Evolutionary conservation across 2,329 filamentous ascomycete genomes (phyloP).

Genomic region (Aschersonia sp.): DNA sequence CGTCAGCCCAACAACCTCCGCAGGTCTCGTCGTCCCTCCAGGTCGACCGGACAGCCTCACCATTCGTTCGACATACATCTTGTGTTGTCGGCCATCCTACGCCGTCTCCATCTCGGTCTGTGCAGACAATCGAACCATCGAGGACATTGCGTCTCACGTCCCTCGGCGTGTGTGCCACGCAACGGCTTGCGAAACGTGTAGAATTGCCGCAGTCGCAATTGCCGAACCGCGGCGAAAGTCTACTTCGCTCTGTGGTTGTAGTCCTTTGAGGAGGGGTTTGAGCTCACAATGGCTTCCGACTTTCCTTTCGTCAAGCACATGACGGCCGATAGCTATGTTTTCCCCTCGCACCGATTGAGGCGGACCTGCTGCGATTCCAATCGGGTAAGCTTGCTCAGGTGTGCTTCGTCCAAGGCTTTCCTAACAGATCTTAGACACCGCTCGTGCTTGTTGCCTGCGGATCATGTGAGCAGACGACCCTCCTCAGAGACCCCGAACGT

Average conservation of each 20-base stretch:
- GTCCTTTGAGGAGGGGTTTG: too few relatives aligned
- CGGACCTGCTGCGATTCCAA: slow-evolving; percentile 26
- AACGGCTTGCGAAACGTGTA: background rate
- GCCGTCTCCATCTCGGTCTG: too few relatives aligned
- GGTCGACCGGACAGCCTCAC: background rate
- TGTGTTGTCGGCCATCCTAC: background rate
- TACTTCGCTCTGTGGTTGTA: too few relatives aligned
- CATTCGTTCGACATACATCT: background rate
- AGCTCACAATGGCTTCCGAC: slow-evolving; percentile 13
- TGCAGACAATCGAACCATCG: too few relatives aligned
- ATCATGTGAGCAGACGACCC: slow-evolving; percentile 26
- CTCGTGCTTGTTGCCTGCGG: slow-evolving; percentile 36
- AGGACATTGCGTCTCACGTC: background rate
- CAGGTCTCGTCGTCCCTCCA: background rate
- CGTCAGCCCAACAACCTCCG: too few relatives aligned
- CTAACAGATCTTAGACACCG: background rate
- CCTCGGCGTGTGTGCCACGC: background rate
- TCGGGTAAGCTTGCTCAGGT: background rate
- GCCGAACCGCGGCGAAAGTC: too few relatives aligned
- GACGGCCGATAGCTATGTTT: slow-evolving; percentile 33
- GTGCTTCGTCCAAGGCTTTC: background rate
- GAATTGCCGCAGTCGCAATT: background rate
- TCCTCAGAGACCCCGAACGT: background rate
- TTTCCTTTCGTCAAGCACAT: slow-evolving; percentile 19
- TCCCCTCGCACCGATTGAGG: slow-evolving; percentile 46